Evolutionary conservation across 768 basidiomycete genomes (phyloP), one percentile per base, ranked within the genome.

Genomic region (Psilocybe tampanensis): DNA sequence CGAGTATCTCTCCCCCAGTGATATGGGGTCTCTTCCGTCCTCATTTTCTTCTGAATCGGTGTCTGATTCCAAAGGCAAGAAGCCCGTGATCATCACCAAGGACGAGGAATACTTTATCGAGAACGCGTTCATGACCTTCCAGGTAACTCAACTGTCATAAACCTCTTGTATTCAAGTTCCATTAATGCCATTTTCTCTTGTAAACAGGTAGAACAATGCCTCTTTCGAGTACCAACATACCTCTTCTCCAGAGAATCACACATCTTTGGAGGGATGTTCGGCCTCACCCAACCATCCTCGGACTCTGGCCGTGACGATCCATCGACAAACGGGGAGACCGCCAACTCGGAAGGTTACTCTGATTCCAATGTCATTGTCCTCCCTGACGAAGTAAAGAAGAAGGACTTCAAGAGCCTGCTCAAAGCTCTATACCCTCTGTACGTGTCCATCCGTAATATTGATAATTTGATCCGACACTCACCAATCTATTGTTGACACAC

Each of bases 171-270:
- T n/a, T 45, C 23, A 12, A 5, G 13, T n/a, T n/a, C n/a, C n/a
- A n/a, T n/a, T 44, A 9, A 19, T n/a, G n/a, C n/a, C n/a, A n/a
- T 5, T 5, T 12, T 44, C 22, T 7, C 12, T 18, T 22, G 18
- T 34, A 7, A n/a, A 6, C 23, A 62, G 57, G 51, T 55, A 13
- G 49, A 53, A 19, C 23, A 56, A 22, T 29, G 39, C 7, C 53
- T 50, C 19, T 59, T 59, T 42, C 47, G 54, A 15, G 47, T 59
- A 22, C 58, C 58, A 2, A 33, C 44, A 1, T 49, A 59, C 15
- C 21, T 39, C 2, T 52, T 59, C 33, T 7, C 41, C 18, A 51
- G 32, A 8, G 58, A 55, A 21, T 59, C 58, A 2, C 42, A 54
- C 15, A 32, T 55, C 18, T 59, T 59, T 19, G 23, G 32, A 9